Evolutionary conservation across 2,329 filamentous ascomycete genomes (phyloP).

Genomic region (Colletotrichum sp.): DNA sequence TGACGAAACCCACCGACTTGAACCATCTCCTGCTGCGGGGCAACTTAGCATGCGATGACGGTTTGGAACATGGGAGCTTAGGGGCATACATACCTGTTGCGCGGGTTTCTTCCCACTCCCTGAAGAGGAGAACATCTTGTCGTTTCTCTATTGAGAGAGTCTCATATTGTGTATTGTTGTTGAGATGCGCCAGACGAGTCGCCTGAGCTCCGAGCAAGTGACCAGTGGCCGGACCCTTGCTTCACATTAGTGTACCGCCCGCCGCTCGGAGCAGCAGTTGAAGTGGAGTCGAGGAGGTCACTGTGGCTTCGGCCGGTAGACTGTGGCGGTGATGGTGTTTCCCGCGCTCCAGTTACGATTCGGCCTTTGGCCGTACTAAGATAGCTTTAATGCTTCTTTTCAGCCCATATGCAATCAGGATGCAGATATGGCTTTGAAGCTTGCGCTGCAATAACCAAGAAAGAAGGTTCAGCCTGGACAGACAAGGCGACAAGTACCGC

Average conservation of each 20-base stretch:
- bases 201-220: slow-evolving; percentile 20
- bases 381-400: neutral
- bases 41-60: slow-evolving; percentile 33
- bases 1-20: slow-evolving; percentile 82
- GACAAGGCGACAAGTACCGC: neutral
- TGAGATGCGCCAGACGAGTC: slow-evolving; percentile 19
- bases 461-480: neutral
- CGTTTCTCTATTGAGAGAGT: slow-evolving; percentile 22
- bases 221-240: slow-evolving; percentile 22
- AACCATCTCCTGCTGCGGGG: slow-evolving; percentile 86
- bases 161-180: slow-evolving; percentile 18
- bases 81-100: slow-evolving; percentile 65
- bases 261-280: slow-evolving; percentile 21
- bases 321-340: neutral
- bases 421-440: neutral
- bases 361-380: neutral
- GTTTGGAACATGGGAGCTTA: neutral
- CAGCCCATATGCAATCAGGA: neutral
- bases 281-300: slow-evolving; percentile 19
- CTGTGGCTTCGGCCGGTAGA: slow-evolving; percentile 11
- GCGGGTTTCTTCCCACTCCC: slow-evolving; percentile 72
- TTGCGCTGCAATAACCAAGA: neutral
- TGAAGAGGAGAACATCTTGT: slow-evolving; percentile 69
- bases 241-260: slow-evolving; percentile 18
- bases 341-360: neutral